A percentile compares a stretch with the other conserved stretches of the same genome.
These are phyloP conservation scores for Zanthoxylum bungeanum DNA, from an alignment of 345 rosid species.

Conservation along the genomic window DNA sequence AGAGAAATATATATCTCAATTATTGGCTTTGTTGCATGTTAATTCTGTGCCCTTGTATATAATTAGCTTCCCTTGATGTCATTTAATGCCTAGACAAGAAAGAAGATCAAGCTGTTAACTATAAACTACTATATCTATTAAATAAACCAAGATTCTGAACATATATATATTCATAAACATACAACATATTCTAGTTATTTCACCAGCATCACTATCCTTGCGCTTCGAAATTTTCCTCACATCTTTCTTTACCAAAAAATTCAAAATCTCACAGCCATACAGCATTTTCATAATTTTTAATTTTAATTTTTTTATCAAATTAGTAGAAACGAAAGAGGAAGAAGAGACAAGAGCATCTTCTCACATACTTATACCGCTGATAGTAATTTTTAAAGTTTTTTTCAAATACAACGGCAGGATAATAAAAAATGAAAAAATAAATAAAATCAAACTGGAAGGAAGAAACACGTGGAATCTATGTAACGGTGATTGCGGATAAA, in stretches of 20 bases:
- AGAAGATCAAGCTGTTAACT: not conserved
- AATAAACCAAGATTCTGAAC: not conserved
- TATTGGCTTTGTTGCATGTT: too few species aligned
- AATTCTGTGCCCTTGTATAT: too few species aligned
- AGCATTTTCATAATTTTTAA: conserved; percentile 23
- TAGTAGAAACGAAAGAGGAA: not conserved
- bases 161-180: not conserved
- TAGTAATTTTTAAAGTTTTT: not conserved
- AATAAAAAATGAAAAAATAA: not conserved
- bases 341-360: not conserved
- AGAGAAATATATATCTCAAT: too few species aligned
- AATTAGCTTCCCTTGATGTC: not conserved
- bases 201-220: conserved; percentile 47
- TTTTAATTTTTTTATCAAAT: not conserved
- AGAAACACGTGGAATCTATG: not conserved
- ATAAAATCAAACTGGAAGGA: not conserved
- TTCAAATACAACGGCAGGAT: not conserved
- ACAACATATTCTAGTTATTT: too few species aligned
- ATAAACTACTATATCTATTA: not conserved
- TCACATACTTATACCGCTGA: not conserved
- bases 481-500: not conserved
- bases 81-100: not conserved
- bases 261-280: conserved; percentile 36
- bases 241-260: conserved; percentile 44
- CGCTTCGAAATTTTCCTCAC: conserved; percentile 40